Evolutionary conservation across 495 filamentous ascomycete genomes (phyloP).

Genomic region (Neurospora pannonica): DNA sequence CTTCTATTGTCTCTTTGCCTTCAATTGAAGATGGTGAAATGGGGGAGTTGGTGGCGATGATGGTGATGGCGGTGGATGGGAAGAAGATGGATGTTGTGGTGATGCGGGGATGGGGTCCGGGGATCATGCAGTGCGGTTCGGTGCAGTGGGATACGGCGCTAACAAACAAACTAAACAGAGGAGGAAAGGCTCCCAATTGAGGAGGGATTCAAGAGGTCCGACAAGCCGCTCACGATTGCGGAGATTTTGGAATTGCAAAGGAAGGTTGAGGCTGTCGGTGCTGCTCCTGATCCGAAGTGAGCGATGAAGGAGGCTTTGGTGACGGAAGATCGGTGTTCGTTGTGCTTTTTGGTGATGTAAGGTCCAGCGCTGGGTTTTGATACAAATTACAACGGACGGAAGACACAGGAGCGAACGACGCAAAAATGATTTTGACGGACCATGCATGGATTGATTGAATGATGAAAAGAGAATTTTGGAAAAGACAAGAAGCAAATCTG

Average conservation of each 20-base stretch:
- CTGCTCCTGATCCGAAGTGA: neutral
- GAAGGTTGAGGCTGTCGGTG: slow-evolving; percentile 11
- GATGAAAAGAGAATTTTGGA: neutral
- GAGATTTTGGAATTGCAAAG: slow-evolving; percentile 12
- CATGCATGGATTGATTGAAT: neutral
- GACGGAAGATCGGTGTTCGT: neutral
- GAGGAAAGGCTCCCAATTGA: slow-evolving; percentile 23
- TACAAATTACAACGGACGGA: too few relatives aligned
- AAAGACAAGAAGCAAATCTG: neutral
- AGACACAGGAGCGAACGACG: too few relatives aligned
- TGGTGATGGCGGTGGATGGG: neutral
- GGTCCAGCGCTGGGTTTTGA: too few relatives aligned
- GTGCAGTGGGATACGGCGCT: neutral
- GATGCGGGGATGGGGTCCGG: neutral
- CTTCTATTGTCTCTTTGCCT: too few relatives aligned
- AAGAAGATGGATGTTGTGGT: neutral
- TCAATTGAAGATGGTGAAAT: too few relatives aligned
- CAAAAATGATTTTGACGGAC: neutral
- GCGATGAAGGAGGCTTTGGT: neutral
- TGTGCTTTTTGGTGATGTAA: too few relatives aligned
- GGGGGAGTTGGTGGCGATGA: neutral
- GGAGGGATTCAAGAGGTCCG: slow-evolving; percentile 16
- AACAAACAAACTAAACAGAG: slow-evolving; percentile 4
- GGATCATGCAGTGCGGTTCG: neutral
- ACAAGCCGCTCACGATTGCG: slow-evolving; percentile 9